Evolutionary conservation across 345 rosid genomes (phyloP).

Genomic region (Citrus unshiu): DNA sequence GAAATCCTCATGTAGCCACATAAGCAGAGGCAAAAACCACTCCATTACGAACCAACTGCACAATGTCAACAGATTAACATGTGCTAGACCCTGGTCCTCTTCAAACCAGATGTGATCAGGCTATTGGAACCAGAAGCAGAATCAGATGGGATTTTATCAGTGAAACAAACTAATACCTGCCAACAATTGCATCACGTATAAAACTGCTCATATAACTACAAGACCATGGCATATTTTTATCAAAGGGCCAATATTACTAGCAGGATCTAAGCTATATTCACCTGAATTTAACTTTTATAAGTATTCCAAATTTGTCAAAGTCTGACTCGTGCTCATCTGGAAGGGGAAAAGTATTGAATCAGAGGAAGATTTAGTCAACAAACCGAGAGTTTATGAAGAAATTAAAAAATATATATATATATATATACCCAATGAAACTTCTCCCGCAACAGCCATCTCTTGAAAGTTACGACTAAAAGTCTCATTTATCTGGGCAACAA

Average conservation of each 20-base stretch:
- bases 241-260: neutral
- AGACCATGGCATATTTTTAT: neutral
- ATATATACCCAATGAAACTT: conserved; percentile 61
- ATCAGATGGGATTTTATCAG: conserved; percentile 33
- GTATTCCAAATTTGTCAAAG: conserved; percentile 84
- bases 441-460: conserved; percentile 99
- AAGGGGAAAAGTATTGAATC: conserved; percentile 15
- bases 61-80: neutral
- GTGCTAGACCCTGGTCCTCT: conserved; percentile 58
- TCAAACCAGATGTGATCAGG: conserved; percentile 56
- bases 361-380: conserved; percentile 10
- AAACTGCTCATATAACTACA: neutral
- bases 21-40: neutral
- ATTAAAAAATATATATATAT: neutral
- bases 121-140: conserved; percentile 48
- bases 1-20: neutral
- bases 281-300: conserved; percentile 93
- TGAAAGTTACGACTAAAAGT: conserved; percentile 85
- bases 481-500: conserved; percentile 75
- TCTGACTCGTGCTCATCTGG: conserved; percentile 81
- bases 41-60: neutral
- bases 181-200: neutral
- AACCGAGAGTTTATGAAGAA: neutral
- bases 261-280: conserved; percentile 17
- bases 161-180: neutral